These are phyloP conservation scores for Lavandula angustifolia DNA, from an alignment of 257 asterid genomes.

Conservation along the genomic window DNA sequence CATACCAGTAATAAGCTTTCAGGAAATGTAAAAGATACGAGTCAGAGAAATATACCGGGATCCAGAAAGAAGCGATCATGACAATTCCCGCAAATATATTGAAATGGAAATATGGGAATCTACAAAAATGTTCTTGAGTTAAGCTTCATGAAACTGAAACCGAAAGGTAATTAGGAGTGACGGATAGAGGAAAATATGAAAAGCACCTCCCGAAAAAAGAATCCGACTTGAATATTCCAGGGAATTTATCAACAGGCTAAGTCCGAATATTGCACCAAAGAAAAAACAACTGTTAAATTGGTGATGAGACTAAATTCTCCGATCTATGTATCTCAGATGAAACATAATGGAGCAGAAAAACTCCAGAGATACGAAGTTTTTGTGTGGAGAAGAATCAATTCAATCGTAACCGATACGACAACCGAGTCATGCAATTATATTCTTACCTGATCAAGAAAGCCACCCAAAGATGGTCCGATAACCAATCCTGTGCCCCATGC, in stretches of 20 bases:
- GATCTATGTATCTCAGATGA: no score
- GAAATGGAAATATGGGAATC: conserved; percentile 80
- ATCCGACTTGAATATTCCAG: conserved; percentile 55
- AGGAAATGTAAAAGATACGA: background rate
- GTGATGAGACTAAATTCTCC: conserved; percentile 13
- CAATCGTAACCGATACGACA: no score
- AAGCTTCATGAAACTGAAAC: conserved; percentile 3
- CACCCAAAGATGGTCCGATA: conserved; percentile 91
- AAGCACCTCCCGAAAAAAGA: conserved; percentile 64
- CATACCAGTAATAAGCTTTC: no score
- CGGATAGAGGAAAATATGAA: conserved; percentile 4
- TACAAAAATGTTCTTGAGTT: conserved; percentile 33
- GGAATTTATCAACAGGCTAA: conserved; percentile 82
- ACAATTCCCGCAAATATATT: conserved; percentile 49
- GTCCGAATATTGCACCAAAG: background rate
- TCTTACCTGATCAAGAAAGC: conserved; percentile 81
- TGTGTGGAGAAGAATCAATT: no score
- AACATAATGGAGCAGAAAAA: no score
- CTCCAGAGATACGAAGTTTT: no score
- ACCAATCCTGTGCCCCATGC: conserved; percentile 86
- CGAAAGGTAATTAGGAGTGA: background rate
- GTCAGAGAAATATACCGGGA: conserved; percentile 60
- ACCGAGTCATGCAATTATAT: no score
- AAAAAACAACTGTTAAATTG: conserved; percentile 5
- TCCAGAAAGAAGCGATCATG: conserved; percentile 55